Percentiles rank a stretch among this genome's conserved stretches.
Conservation (phyloP, 2,329 filamentous ascomycete species). For the Ploettnerulaceae sp. region DNA sequence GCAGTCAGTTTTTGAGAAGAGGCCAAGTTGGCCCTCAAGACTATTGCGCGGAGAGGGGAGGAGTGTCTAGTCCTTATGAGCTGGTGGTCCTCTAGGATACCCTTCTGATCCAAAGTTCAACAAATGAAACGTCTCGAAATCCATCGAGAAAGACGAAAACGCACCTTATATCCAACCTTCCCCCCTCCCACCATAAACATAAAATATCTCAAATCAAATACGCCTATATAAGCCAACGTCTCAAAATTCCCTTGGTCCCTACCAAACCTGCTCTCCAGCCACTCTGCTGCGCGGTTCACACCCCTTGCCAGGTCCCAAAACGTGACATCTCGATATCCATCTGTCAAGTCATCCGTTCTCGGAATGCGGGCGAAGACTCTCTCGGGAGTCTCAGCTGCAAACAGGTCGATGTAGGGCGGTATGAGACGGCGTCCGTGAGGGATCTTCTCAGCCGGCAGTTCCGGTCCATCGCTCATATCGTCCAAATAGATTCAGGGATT, state of each 20-base stretch:
- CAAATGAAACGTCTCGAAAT: no score
- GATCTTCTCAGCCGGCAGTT: no score
- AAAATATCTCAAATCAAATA: conserved; percentile 10
- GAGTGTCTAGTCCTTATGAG: neutral
- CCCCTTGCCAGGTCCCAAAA: conserved; percentile 1
- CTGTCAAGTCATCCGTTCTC: neutral
- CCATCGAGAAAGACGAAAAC: neutral
- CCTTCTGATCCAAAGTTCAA: no score
- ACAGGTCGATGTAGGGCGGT: neutral
- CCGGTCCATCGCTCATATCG: no score
- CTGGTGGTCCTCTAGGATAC: no score
- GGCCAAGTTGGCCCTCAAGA: neutral
- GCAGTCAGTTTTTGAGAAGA: conserved; percentile 19
- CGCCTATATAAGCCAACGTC: conserved; percentile 12
- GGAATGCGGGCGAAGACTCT: conserved; percentile 11
- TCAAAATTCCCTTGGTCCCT: neutral
- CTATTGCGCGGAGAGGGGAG: conserved; percentile 1
- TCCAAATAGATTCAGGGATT: no score
- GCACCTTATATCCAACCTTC: conserved; percentile 13
- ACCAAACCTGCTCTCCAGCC: conserved; percentile 7
- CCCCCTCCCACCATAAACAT: conserved; percentile 6
- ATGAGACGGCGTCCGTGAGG: conserved; percentile 1
- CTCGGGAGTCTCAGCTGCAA: conserved; percentile 1
- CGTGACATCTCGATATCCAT: conserved; percentile 12
- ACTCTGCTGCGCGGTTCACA: conserved; percentile 1